phyloP scores from a whole-genome alignment of 208 protist genomes.

The Leishmania mexicana region DNA sequence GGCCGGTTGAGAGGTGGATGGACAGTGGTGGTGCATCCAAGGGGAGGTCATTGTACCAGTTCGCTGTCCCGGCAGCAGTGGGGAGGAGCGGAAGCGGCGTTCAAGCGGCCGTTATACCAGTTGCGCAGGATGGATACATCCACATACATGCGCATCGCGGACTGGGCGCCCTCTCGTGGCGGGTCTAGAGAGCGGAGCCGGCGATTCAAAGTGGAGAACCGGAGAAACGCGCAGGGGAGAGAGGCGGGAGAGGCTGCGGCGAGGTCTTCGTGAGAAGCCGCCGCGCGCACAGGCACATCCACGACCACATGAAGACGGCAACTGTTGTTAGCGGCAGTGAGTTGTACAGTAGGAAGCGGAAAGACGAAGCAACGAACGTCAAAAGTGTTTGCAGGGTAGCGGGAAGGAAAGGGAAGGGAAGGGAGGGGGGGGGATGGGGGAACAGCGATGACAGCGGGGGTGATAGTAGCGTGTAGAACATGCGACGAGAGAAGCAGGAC shows the following conservation, averaged over 20 bases:
- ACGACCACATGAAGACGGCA: background rate
- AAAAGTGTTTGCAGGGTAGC: too few species aligned
- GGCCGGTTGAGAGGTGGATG: background rate
- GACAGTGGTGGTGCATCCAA: background rate
- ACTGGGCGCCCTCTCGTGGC: background rate
- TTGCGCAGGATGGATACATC: background rate
- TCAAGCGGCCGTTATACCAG: background rate
- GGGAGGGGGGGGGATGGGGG: background rate
- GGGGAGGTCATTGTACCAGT: background rate
- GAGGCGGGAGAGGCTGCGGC: background rate
- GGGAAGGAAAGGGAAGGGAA: background rate
- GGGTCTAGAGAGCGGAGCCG: background rate
- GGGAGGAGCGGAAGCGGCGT: background rate
- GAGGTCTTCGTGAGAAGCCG: background rate
- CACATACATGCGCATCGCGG: background rate
- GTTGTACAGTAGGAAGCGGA: background rate
- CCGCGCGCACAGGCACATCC: background rate
- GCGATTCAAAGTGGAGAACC: background rate
- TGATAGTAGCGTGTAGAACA: too few species aligned
- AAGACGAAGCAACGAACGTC: background rate
- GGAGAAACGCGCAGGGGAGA: background rate
- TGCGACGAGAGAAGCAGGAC: background rate
- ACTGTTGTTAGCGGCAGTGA: background rate
- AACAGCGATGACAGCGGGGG: background rate
- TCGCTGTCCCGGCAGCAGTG: background rate